These are phyloP conservation scores for Salicornia ramosissima DNA, from an alignment of 148 eudicot species.

Conservation along the genomic window DNA sequence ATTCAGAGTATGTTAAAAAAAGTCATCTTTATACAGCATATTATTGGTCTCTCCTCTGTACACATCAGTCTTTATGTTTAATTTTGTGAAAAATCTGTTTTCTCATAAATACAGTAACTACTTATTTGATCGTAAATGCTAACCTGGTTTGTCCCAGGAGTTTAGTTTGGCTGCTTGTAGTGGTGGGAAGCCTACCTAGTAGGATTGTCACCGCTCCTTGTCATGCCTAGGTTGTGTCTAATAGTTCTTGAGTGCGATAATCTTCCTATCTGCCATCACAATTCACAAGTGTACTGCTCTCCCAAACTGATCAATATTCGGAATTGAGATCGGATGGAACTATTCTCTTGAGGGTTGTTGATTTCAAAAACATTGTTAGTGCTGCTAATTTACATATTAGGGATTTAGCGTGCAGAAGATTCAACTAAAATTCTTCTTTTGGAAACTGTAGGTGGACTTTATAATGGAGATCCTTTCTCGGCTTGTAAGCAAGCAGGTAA, in stretches of 20 bases:
- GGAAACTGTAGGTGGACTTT: slow-evolving; percentile 68
- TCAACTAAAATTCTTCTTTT: not conserved
- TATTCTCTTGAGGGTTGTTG: not conserved
- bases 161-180: too few relatives aligned
- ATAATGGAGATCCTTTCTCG: slow-evolving; percentile 94
- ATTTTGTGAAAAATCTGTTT: too few relatives aligned
- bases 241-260: not conserved
- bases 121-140: too few relatives aligned
- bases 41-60: too few relatives aligned
- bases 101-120: too few relatives aligned
- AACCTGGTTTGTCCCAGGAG: too few relatives aligned
- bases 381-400: slow-evolving; percentile 11
- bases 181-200: too few relatives aligned
- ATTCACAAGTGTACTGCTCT: not conserved
- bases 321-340: not conserved
- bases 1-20: too few relatives aligned
- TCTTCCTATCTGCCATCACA: not conserved
- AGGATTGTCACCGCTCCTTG: too few relatives aligned
- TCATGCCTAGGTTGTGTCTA: not conserved
- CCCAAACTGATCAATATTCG: not conserved
- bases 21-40: too few relatives aligned
- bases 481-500: slow-evolving; percentile 96
- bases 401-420: not conserved
- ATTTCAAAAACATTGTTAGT: not conserved
- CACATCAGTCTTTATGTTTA: too few relatives aligned